phyloP scores from a whole-genome alignment of 306 rosid species.

The Ammopiptanthus mongolicus region DNA sequence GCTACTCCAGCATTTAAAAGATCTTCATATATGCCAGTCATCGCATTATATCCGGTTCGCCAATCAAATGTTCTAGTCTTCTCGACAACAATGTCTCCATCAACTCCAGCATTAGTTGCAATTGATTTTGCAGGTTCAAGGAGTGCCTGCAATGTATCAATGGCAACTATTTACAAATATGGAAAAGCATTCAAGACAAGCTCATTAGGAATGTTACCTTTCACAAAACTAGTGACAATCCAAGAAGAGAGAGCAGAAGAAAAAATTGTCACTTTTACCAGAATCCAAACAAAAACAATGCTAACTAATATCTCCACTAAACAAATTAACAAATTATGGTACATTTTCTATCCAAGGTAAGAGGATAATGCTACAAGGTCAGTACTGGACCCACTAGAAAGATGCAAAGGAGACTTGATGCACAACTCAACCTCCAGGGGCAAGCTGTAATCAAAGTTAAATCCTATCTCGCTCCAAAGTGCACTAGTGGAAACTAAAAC shows the following conservation, averaged over 20 bases:
- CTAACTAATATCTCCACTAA: background rate
- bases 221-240: background rate
- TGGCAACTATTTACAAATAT: constrained; percentile 10
- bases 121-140: constrained; percentile 83
- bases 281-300: background rate
- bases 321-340: background rate
- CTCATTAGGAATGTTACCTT: background rate
- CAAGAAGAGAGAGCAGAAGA: background rate
- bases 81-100: constrained; percentile 82
- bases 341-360: background rate
- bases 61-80: constrained; percentile 64
- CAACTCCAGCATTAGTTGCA: constrained; percentile 80
- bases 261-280: background rate
- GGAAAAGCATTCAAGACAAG: constrained; percentile 6
- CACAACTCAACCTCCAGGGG: no score
- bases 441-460: no score
- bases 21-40: constrained; percentile 77
- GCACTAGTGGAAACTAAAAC: no score
- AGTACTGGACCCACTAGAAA: no score
- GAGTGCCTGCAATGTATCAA: constrained; percentile 60
- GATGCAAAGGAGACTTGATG: no score
- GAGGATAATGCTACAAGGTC: background rate
- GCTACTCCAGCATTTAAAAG: constrained; percentile 75
- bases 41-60: constrained; percentile 83
- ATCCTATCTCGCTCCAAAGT: no score